Evolutionary conservation across 805 yeast genomes (phyloP), one percentile per base, ranked within the genome.

Genomic region (Nakazawaea wyomingensis): DNA sequence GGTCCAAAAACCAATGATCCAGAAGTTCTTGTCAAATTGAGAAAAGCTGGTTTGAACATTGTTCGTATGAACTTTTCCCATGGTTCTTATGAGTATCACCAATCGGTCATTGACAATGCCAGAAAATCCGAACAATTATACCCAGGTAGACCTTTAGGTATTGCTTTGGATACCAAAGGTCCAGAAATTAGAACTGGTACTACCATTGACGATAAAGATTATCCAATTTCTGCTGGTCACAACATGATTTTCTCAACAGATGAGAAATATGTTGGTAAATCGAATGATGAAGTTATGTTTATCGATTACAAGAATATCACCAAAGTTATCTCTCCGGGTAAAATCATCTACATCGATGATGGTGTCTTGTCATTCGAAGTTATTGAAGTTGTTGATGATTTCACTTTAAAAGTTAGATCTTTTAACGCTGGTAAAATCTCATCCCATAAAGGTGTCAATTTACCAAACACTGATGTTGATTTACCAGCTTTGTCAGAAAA

Each of bases 171-270:
- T 69, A 93, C 98, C 68, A 93, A 93, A 80, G 99, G 99, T 57
- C 99, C 99, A 51, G 99, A 93, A 74, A 93, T 93, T 74, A 87
- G 99, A 80, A 91, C 99, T 47, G 99, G 99, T 69, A 81, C 89
- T 67, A 93, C 99, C 57, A 65, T 69, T 51, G 86, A 76, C 59
- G 85, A 78, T 47, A 67, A 69, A 48, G 99, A 93, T 64, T 88
- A 69, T 70, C 84, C 96, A 60, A 85, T 93, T 60, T 68, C 76
- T 35, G 76, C 93, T 49, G 81, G 80, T 70, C 96, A 88, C 68
- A 91, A 84, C 68, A 85, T 93, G 95, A 80, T 73, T 62, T 85
- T 93, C 76, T 72, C 97, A 65, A 93, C 98, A 50, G 95, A 91
- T 66, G 91, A 81, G 44, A 72, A 76, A 54, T 91, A 78, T 74